Conservation (phyloP, 1,284 basidiomycete genomes). For the Puccinia polysora region DNA sequence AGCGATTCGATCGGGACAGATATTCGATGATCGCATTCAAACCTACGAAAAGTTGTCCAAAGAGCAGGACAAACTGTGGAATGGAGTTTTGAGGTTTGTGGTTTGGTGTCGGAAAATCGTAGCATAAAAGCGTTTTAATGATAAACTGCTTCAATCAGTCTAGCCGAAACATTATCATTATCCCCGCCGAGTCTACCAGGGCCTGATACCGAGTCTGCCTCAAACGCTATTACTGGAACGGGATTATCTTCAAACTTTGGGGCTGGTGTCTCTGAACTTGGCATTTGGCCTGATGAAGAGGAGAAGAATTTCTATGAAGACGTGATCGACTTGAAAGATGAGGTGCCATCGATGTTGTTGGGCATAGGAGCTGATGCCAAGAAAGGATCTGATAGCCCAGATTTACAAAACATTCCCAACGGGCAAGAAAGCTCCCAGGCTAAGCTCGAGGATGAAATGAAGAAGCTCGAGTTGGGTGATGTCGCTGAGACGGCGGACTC, state of each 20-base stretch:
- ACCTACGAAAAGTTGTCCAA: constrained; percentile 98
- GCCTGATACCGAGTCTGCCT: constrained; percentile 2
- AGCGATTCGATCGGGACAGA: constrained; percentile 96
- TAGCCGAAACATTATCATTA: constrained; percentile 38
- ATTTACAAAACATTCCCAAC: background rate
- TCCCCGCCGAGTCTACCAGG: constrained; percentile 36
- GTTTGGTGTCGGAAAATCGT: background rate
- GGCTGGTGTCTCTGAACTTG: constrained; percentile 29
- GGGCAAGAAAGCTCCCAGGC: background rate
- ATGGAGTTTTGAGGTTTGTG: constrained; percentile 33
- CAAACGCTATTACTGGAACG: constrained; percentile 37
- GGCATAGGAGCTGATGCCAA: constrained; percentile 56
- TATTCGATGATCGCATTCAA: constrained; percentile 97
- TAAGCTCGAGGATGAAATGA: constrained; percentile 39
- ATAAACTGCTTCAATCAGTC: background rate
- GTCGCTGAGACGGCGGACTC: constrained; percentile 48
- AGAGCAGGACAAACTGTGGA: constrained; percentile 74
- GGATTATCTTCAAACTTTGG: constrained; percentile 34
- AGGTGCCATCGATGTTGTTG: constrained; percentile 79
- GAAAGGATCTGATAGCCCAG: constrained; percentile 5
- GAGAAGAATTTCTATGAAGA: constrained; percentile 92
- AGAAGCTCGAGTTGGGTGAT: constrained; percentile 33
- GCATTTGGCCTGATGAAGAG: constrained; percentile 97
- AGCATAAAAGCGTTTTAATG: background rate
- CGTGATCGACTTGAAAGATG: constrained; percentile 80